phyloP scores from a whole-genome alignment of 208 protist genomes.

The Naegleria fowleri region DNA sequence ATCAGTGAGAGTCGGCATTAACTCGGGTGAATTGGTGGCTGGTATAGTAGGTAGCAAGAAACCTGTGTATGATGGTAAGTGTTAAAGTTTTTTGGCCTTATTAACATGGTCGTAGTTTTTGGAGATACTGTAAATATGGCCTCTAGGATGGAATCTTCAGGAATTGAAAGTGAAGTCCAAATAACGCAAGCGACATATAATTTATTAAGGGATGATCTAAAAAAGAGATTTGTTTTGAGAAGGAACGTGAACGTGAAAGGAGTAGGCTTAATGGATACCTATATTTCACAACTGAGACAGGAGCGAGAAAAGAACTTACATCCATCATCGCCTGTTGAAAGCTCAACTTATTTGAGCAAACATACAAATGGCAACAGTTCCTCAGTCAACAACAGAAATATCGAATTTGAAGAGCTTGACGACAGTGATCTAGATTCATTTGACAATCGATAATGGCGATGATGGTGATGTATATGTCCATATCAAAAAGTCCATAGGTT shows the following conservation, averaged over 20 bases:
- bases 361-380: too few relatives aligned
- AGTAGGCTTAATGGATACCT: not conserved
- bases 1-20: constrained; percentile 37
- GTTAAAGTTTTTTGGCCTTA: too few relatives aligned
- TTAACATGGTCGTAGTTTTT: constrained; percentile 29
- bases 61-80: constrained; percentile 32
- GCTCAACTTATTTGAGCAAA: too few relatives aligned
- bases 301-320: too few relatives aligned
- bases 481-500: too few relatives aligned
- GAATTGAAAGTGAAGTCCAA: not conserved
- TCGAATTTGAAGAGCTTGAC: too few relatives aligned
- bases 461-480: too few relatives aligned
- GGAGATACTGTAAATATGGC: constrained; percentile 42
- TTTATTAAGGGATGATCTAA: not conserved
- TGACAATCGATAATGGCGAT: too few relatives aligned
- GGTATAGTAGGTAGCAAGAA: constrained; percentile 50
- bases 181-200: not conserved
- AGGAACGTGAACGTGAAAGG: not conserved
- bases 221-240: not conserved
- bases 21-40: constrained; percentile 46
- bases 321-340: too few relatives aligned
- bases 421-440: too few relatives aligned
- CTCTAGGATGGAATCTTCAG: constrained; percentile 34
- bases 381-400: too few relatives aligned
- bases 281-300: not conserved